Percentiles rank a stretch among this genome's conserved stretches.
These are phyloP conservation scores for Novymonas esmeraldas DNA, from an alignment of 208 protist species.

Conservation along the genomic window DNA sequence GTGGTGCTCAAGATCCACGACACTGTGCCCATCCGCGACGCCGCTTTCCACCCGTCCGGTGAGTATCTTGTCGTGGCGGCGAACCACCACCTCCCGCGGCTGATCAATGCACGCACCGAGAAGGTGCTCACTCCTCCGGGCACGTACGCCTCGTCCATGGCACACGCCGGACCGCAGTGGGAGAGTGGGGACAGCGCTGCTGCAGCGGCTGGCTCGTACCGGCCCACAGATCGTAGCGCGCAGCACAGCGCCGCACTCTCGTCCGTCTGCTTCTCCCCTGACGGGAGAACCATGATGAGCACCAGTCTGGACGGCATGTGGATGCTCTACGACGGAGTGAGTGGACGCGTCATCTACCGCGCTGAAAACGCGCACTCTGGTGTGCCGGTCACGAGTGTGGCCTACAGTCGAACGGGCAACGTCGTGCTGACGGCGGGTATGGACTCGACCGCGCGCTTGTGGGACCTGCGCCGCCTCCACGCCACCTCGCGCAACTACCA, in stretches of 20 bases:
- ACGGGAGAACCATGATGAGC: constrained; percentile 69
- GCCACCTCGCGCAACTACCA: constrained; percentile 28
- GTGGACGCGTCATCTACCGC: constrained; percentile 59
- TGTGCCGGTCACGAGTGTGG: constrained; percentile 81
- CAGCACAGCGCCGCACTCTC: constrained; percentile 78
- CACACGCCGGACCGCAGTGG: constrained; percentile 13
- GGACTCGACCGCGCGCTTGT: constrained; percentile 81
- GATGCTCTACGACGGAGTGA: constrained; percentile 80
- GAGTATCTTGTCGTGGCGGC: constrained; percentile 81
- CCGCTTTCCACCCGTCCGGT: constrained; percentile 78
- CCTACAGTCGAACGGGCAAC: constrained; percentile 82
- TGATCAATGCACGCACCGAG: constrained; percentile 70
- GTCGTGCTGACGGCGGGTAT: constrained; percentile 82
- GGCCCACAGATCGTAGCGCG: constrained; percentile 20
- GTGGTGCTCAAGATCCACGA: constrained; percentile 74
- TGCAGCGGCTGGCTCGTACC: constrained; percentile 5
- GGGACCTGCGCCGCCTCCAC: constrained; percentile 68
- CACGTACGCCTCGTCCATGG: constrained; percentile 28
- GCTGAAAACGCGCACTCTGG: constrained; percentile 67
- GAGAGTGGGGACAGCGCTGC: constrained; percentile 14
- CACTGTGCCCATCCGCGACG: constrained; percentile 66
- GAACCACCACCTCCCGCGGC: constrained; percentile 69
- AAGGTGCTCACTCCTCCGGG: constrained; percentile 56
- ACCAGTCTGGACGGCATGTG: constrained; percentile 75
- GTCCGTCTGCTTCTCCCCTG: constrained; percentile 50